These are phyloP conservation scores for Fusarium caatingaense DNA, from an alignment of 2,329 filamentous ascomycete species.

Conservation along the genomic window DNA sequence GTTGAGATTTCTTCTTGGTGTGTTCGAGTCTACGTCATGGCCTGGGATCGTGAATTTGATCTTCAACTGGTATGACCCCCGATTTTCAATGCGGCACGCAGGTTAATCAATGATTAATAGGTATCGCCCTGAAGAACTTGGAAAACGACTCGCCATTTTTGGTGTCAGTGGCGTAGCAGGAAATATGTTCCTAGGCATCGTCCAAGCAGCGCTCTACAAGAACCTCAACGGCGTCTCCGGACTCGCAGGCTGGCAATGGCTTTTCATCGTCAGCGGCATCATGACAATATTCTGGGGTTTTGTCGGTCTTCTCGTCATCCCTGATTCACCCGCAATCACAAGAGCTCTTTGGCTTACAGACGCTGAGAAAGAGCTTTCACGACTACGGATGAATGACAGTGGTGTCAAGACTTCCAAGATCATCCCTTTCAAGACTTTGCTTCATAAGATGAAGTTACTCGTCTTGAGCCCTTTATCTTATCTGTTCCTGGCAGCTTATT, in stretches of 20 bases:
- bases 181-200: slow-evolving; percentile 43
- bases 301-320: slow-evolving; percentile 34
- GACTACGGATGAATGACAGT: slow-evolving; percentile 30
- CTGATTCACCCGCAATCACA: slow-evolving; percentile 39
- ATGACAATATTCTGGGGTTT: slow-evolving; percentile 42
- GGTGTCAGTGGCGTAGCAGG: slow-evolving; percentile 41
- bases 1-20: slow-evolving; percentile 39
- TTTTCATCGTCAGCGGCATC: slow-evolving; percentile 36
- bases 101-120: too few relatives aligned
- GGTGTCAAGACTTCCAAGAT: slow-evolving; percentile 36
- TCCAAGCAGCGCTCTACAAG: slow-evolving; percentile 37
- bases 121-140: slow-evolving; percentile 38
- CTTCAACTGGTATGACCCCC: slow-evolving; percentile 38
- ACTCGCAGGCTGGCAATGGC: slow-evolving; percentile 42
- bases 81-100: too few relatives aligned
- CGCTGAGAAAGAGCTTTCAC: slow-evolving; percentile 24
- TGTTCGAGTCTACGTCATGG: slow-evolving; percentile 42
- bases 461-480: slow-evolving; percentile 38
- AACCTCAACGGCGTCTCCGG: slow-evolving; percentile 38
- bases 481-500: slow-evolving; percentile 50
- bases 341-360: slow-evolving; percentile 30
- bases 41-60: slow-evolving; percentile 41
- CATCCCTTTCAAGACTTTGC: slow-evolving; percentile 30
- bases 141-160: slow-evolving; percentile 41
- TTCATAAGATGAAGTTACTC: slow-evolving; percentile 34